A percentile compares a stretch with the other conserved stretches of the same genome.
These are phyloP conservation scores for Castanopsis chinensis DNA, from an alignment of 306 rosid genomes.

Conservation along the genomic window DNA sequence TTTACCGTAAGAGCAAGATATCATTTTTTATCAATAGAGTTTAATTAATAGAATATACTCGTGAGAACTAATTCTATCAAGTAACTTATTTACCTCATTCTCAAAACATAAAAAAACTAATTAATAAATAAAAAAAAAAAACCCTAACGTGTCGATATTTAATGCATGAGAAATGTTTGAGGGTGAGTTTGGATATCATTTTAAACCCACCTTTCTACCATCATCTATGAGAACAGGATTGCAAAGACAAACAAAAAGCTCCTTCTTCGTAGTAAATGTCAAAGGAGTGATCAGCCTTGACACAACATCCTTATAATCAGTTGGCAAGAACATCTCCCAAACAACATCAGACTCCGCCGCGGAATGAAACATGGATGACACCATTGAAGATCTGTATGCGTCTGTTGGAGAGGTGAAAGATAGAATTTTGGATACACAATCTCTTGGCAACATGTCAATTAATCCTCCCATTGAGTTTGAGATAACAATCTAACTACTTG, in stretches of 20 bases:
- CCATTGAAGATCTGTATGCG: slow-evolving; percentile 35
- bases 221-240: slow-evolving; percentile 43
- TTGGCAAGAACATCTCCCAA: slow-evolving; percentile 58
- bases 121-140: too few relatives aligned
- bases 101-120: too few relatives aligned
- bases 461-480: not conserved
- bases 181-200: not conserved
- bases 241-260: slow-evolving; percentile 42
- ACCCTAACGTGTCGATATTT: too few relatives aligned
- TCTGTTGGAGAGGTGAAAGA: slow-evolving; percentile 45
- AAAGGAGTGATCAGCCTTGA: slow-evolving; percentile 28
- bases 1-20: too few relatives aligned
- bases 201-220: slow-evolving; percentile 37
- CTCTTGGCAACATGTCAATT: slow-evolving; percentile 42
- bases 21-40: too few relatives aligned
- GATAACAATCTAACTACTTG: not conserved
- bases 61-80: too few relatives aligned
- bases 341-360: slow-evolving; percentile 45
- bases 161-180: not conserved
- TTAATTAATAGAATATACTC: too few relatives aligned
- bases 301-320: slow-evolving; percentile 37
- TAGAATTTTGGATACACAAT: slow-evolving; percentile 40
- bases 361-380: slow-evolving; percentile 39
- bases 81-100: too few relatives aligned
- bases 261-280: slow-evolving; percentile 39